A percentile compares a stretch with the other conserved stretches of the same genome.
Conservation (phyloP, 768 basidiomycete genomes). For the Mycena filopes region DNA sequence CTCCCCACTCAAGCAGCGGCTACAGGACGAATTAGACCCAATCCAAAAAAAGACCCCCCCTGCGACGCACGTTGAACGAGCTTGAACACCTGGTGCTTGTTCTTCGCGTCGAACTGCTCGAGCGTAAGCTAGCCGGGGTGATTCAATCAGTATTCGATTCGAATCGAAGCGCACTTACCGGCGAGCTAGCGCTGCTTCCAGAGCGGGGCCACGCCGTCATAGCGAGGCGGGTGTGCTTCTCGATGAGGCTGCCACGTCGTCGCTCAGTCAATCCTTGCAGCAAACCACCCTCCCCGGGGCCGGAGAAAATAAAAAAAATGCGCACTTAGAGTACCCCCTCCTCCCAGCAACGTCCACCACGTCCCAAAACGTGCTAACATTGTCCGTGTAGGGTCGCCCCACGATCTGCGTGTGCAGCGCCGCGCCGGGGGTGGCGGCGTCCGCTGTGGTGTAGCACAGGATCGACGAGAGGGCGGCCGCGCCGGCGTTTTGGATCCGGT, state of each 20-base stretch:
- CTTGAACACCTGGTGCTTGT: conserved; percentile 4
- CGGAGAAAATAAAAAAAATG: too few relatives aligned
- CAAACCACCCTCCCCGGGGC: too few relatives aligned
- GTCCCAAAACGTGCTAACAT: too few relatives aligned
- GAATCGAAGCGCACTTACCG: background rate
- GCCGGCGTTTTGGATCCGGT: background rate
- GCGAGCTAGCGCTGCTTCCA: background rate
- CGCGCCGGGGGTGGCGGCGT: too few relatives aligned
- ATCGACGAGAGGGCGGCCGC: background rate
- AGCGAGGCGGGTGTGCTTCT: background rate
- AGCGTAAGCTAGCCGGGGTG: conserved; percentile 3
- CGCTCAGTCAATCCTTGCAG: too few relatives aligned
- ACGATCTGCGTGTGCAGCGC: conserved; percentile 1
- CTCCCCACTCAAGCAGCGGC: too few relatives aligned
- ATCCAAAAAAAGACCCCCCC: too few relatives aligned
- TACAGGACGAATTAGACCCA: too few relatives aligned
- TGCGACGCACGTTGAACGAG: background rate
- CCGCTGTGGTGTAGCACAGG: conserved; percentile 6
- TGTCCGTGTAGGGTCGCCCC: conserved; percentile 7
- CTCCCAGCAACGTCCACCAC: background rate
- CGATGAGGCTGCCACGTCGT: background rate
- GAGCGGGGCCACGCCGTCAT: conserved; percentile 15
- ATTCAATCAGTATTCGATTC: background rate
- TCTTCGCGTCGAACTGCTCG: background rate
- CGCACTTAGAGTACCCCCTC: background rate